Evolutionary conservation across 192 early-diverging fungal species (phyloP), one percentile per base, ranked within the genome.

Genomic region (Diversispora epigaea): DNA sequence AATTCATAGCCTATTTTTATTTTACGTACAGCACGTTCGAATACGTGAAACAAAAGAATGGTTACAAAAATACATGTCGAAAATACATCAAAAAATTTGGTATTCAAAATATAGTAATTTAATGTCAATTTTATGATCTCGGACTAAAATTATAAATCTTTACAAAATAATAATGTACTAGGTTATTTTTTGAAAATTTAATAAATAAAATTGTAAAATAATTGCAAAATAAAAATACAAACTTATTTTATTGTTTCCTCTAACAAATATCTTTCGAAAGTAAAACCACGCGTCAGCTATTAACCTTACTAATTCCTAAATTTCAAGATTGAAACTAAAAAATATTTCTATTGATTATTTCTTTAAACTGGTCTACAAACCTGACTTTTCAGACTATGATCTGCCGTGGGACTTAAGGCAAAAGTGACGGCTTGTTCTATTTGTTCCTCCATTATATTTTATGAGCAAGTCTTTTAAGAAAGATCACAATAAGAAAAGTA

Each of bases 381-480:
- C 89, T 95, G 93, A 49, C 84, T 76, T 80, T 92, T 91, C 67
- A 94, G 68, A 46, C 81, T 83, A 25, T 84, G 85, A 76, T 91
- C 86, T 15, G 87, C 87, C 40, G 80, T 77, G 17, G 92, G 92
- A 82, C 91, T 90, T 40, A 93, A 83, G 39, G 94, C 93, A 77
- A 84, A 90, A 71, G 87, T 85, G 68, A 93, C 92, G 19, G 92
- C 92, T 80, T 93, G 84, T 82, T 90, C 92, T 73, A 93, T 89
- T 77, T 93, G 91, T 76, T 91, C 90, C 41, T 71, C 69, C 69
- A 71, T 71, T 57, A 55, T 70, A 40, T 52, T 32, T 32, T 32
- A 32, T 32, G 25, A 32, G 25, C 25, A 32, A 32, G 25, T 32
- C 25, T 32, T 32, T 32, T 32, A 32, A 32, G 25, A 32, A 32